phyloP scores from a whole-genome alignment of 176 grass and related monocot genomes.

The Bromus sterilis region DNA sequence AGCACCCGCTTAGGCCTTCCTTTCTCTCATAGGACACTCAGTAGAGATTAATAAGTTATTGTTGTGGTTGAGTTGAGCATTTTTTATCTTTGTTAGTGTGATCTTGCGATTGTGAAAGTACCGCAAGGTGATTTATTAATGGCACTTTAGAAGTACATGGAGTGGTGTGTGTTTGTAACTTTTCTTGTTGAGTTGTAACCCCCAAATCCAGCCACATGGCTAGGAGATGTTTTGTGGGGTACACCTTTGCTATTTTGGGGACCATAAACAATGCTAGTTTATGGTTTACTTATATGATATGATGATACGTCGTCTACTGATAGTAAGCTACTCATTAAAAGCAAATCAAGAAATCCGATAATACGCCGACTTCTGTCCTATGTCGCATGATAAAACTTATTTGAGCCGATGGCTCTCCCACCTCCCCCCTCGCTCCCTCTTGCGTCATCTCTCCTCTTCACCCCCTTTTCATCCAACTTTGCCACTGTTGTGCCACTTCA shows the following conservation, averaged over 20 bases:
- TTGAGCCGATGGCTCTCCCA: too few species aligned
- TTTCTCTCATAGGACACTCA: constrained; percentile 29
- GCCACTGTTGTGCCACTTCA: too few species aligned
- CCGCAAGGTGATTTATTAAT: constrained; percentile 10
- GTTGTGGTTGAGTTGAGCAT: neutral
- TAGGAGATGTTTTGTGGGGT: constrained; percentile 35
- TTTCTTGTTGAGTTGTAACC: constrained; percentile 17
- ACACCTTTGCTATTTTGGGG: neutral
- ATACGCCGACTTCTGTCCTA: too few species aligned
- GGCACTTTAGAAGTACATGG: neutral
- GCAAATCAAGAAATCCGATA: too few species aligned
- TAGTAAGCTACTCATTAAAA: too few species aligned
- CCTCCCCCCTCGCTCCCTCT: too few species aligned
- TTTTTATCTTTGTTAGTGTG: neutral
- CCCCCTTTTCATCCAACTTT: too few species aligned
- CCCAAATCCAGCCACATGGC: constrained; percentile 26
- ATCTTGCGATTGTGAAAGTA: neutral
- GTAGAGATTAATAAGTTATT: constrained; percentile 19
- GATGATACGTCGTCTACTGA: too few species aligned
- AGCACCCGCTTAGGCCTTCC: constrained; percentile 70
- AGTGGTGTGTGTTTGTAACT: constrained; percentile 21
- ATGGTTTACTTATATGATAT: neutral
- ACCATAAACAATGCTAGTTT: neutral
- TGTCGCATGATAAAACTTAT: too few species aligned
- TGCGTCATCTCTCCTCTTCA: too few species aligned